Conservation (phyloP, 2,329 filamentous ascomycete genomes). For the Calonectria hawksworthii region DNA sequence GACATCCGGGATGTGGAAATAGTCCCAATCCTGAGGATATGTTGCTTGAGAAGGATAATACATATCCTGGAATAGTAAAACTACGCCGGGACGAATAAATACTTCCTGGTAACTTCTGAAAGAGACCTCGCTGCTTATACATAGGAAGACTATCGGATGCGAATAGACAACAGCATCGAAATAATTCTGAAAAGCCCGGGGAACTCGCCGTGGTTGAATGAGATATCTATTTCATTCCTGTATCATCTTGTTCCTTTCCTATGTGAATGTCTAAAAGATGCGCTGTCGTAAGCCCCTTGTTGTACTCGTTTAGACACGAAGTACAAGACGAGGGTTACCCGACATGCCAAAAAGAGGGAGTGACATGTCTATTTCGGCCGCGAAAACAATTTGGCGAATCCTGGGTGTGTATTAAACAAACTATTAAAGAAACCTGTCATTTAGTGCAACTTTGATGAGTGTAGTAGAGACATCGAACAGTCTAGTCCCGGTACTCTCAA, state of each 20-base stretch:
- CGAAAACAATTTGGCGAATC: not conserved
- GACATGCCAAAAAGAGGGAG: not conserved
- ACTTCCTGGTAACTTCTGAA: not conserved
- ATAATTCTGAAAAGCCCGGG: not conserved
- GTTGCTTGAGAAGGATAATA: not conserved
- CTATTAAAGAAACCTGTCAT: not conserved
- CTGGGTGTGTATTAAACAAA: too few relatives aligned
- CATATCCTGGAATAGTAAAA: not conserved
- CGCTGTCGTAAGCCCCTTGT: not conserved
- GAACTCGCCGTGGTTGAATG: not conserved
- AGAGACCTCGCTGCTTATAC: not conserved
- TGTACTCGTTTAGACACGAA: not conserved
- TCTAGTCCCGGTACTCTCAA: not conserved
- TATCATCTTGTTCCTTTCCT: not conserved
- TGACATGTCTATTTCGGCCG: not conserved
- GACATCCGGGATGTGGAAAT: not conserved
- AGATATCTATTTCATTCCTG: not conserved
- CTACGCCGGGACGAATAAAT: not conserved
- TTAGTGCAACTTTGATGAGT: not conserved
- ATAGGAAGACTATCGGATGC: not conserved
- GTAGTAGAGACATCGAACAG: not conserved
- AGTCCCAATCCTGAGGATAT: not conserved
- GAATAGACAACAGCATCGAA: not conserved
- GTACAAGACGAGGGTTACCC: not conserved
- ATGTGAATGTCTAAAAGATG: not conserved